These are phyloP conservation scores for Magnolia officinalis DNA, from an alignment of 164 flowering plant species.

Conservation along the genomic window DNA sequence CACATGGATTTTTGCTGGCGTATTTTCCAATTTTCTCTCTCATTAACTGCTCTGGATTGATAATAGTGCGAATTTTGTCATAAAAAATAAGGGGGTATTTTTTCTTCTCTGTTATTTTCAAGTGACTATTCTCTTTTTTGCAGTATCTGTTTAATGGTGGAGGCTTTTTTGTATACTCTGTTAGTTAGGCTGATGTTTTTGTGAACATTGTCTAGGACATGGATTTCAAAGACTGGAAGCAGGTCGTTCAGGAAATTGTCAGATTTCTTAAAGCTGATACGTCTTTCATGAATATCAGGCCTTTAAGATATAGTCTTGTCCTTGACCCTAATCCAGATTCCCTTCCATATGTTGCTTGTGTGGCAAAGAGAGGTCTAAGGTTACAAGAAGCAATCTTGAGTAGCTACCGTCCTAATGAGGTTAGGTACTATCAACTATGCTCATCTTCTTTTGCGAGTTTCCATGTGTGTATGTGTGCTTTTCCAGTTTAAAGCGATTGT, in stretches of 20 bases:
- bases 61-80: too few species aligned
- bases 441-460: not conserved
- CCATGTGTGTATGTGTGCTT: not conserved
- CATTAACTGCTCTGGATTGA: not conserved
- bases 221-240: constrained; percentile 92
- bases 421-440: constrained; percentile 19
- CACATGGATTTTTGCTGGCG: not conserved
- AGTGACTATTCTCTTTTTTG: not conserved
- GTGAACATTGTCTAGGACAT: constrained; percentile 42
- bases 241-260: constrained; percentile 72
- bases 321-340: constrained; percentile 66
- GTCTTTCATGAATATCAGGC: constrained; percentile 77
- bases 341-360: constrained; percentile 36
- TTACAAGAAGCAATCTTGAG: constrained; percentile 70
- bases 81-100: too few species aligned
- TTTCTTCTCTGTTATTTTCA: not conserved
- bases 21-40: not conserved
- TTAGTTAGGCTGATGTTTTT: not conserved
- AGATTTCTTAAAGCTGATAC: constrained; percentile 84
- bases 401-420: constrained; percentile 91
- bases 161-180: not conserved
- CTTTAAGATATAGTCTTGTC: constrained; percentile 75
- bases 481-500: not conserved
- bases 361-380: constrained; percentile 43
- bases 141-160: not conserved